Conservation (phyloP, 1,284 basidiomycete genomes). For the Agaricales sp. region DNA sequence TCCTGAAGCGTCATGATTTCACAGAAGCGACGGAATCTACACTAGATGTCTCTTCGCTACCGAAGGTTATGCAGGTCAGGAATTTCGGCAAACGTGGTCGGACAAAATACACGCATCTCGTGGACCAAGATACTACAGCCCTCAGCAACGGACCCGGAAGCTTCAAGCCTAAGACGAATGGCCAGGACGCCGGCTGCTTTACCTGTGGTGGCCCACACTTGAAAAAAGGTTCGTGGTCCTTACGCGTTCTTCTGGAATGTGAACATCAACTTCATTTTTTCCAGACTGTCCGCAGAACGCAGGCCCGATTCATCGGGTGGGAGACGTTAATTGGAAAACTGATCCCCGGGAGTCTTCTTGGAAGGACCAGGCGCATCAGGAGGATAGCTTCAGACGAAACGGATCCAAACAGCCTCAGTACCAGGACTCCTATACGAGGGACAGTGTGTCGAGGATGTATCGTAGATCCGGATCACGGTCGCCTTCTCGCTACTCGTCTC, state of each 20-base stretch:
- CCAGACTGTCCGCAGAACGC: slow-evolving; percentile 68
- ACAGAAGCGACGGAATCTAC: slow-evolving; percentile 84
- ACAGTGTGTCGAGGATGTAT: too few species aligned
- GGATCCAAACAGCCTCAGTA: neutral
- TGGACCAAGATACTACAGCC: slow-evolving; percentile 87
- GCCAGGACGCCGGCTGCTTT: slow-evolving; percentile 72
- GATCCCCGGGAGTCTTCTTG: neutral
- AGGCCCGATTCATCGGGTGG: slow-evolving; percentile 19
- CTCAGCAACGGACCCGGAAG: slow-evolving; percentile 53
- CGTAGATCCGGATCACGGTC: too few species aligned
- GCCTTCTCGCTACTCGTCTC: neutral
- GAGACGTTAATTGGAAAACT: neutral
- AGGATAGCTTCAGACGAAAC: neutral
- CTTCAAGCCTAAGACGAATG: slow-evolving; percentile 28
- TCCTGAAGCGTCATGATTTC: slow-evolving; percentile 78
- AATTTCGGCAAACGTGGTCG: slow-evolving; percentile 91
- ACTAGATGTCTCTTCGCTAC: slow-evolving; percentile 78
- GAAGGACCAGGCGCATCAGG: neutral
- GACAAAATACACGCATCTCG: slow-evolving; percentile 92
- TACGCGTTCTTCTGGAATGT: slow-evolving; percentile 5
- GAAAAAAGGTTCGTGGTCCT: slow-evolving; percentile 58
- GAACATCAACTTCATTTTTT: slow-evolving; percentile 3
- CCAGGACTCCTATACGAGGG: neutral
- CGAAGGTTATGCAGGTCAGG: slow-evolving; percentile 94
- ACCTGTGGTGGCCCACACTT: slow-evolving; percentile 85